Conservation (phyloP, 2,329 filamentous ascomycete species). For the Aspergillus intermedius region DNA sequence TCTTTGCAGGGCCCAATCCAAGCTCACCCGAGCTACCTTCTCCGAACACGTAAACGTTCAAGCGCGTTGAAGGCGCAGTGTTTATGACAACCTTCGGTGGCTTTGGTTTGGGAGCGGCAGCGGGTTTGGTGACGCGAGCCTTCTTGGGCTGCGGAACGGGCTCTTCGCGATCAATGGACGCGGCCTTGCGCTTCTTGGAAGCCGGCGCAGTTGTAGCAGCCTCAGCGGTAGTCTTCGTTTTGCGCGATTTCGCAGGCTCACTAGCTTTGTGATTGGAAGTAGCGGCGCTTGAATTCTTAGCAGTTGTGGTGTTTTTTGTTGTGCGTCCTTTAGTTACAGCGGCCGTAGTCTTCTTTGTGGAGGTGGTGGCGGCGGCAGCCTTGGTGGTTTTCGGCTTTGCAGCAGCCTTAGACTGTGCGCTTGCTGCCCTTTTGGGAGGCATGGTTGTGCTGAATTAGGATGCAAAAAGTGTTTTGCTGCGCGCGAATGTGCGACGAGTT, state of each 20-base stretch:
- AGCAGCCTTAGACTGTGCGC: constrained; percentile 12
- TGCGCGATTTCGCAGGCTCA: constrained; percentile 10
- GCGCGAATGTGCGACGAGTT: background rate
- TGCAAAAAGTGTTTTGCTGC: background rate
- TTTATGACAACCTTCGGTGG: constrained; percentile 51
- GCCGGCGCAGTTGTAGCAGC: constrained; percentile 8
- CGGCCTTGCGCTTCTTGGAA: constrained; percentile 30
- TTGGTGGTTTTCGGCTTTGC: constrained; percentile 10
- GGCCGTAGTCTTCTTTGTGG: constrained; percentile 15
- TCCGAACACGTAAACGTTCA: constrained; percentile 75
- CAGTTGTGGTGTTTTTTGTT: constrained; percentile 14
- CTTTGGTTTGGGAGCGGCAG: constrained; percentile 25
- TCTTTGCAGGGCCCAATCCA: constrained; percentile 63
- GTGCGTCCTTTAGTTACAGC: constrained; percentile 13
- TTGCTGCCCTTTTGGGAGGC: constrained; percentile 24
- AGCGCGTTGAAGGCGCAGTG: constrained; percentile 46
- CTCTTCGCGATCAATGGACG: constrained; percentile 20
- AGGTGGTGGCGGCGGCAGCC: constrained; percentile 9
- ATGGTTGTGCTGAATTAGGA: constrained; percentile 7
- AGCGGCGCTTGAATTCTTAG: constrained; percentile 13
- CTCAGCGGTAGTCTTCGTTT: constrained; percentile 14
- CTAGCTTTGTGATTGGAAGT: constrained; percentile 1
- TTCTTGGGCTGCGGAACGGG: constrained; percentile 24
- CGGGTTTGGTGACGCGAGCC: constrained; percentile 20
- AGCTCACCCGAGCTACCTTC: constrained; percentile 77